phyloP scores from a whole-genome alignment of 345 rosid species.

The Sisymbrium irio region DNA sequence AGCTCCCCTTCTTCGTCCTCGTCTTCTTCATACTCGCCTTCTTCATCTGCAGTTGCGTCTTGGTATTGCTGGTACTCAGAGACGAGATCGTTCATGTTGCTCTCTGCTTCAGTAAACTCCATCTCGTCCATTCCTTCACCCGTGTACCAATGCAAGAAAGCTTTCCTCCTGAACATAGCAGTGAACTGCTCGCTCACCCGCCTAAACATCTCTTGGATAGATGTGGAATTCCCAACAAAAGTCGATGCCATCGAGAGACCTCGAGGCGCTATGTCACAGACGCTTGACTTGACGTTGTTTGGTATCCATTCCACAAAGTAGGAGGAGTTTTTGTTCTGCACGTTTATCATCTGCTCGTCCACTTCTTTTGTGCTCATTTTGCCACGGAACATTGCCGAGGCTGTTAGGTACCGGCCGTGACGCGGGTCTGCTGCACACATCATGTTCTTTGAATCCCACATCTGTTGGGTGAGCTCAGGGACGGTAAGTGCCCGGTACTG shows the following conservation, averaged over 20 bases:
- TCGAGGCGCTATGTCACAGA: slow-evolving; percentile 75
- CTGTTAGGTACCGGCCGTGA: slow-evolving; percentile 68
- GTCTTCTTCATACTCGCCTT: slow-evolving; percentile 63
- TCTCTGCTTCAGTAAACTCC: slow-evolving; percentile 82
- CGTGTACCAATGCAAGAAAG: slow-evolving; percentile 87
- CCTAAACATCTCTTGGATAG: slow-evolving; percentile 84
- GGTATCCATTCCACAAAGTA: slow-evolving; percentile 89
- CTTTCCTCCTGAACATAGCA: slow-evolving; percentile 90
- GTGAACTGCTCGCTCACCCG: slow-evolving; percentile 82
- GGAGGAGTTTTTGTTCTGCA: slow-evolving; percentile 79
- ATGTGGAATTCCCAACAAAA: slow-evolving; percentile 71
- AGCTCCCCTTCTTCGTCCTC: slow-evolving; percentile 45
- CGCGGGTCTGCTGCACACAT: slow-evolving; percentile 82
- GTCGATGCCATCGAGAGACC: slow-evolving; percentile 82
- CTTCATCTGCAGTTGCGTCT: slow-evolving; percentile 82
- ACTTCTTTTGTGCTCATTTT: slow-evolving; percentile 89
- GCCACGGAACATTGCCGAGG: slow-evolving; percentile 82
- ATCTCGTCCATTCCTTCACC: slow-evolving; percentile 88
- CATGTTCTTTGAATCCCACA: slow-evolving; percentile 91
- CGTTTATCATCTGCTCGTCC: slow-evolving; percentile 82
- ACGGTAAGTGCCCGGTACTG: slow-evolving; percentile 70
- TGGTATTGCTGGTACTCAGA: slow-evolving; percentile 83
- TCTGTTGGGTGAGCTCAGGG: slow-evolving; percentile 81
- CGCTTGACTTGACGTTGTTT: slow-evolving; percentile 78
- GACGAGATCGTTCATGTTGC: slow-evolving; percentile 79